phyloP scores from a whole-genome alignment of 2,329 filamentous ascomycete genomes.

The Ceratocystis cubensis region DNA sequence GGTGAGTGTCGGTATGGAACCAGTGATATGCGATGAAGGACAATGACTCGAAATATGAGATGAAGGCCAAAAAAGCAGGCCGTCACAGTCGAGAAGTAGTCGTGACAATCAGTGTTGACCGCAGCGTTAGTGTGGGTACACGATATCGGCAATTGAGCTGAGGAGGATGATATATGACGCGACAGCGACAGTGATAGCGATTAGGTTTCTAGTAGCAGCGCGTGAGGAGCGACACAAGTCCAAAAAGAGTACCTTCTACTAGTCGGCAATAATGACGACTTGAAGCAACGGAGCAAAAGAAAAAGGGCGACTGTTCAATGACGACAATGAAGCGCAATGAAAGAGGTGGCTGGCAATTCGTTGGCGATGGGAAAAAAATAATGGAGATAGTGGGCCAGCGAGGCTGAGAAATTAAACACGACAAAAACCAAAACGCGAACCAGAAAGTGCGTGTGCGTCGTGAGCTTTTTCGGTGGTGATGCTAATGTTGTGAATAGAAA shows the following conservation, averaged over 20 bases:
- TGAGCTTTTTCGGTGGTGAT: no score
- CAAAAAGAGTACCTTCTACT: not conserved
- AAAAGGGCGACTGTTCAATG: not conserved
- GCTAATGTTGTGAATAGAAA: not conserved
- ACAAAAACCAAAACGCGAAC: no score
- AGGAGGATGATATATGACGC: not conserved
- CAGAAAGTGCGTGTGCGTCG: not conserved
- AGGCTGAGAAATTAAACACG: no score
- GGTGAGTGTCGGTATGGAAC: not conserved
- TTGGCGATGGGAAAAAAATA: not conserved
- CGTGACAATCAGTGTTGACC: not conserved
- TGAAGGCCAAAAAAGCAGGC: not conserved
- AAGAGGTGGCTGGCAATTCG: not conserved
- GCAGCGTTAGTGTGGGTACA: not conserved
- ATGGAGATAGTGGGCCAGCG: no score
- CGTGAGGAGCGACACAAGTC: not conserved
- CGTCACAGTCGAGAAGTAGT: not conserved
- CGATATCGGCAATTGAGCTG: not conserved
- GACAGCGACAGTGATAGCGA: not conserved
- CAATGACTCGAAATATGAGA: not conserved
- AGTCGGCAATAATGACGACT: not conserved
- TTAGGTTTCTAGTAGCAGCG: not conserved
- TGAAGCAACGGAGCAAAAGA: not conserved
- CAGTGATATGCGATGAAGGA: not conserved
- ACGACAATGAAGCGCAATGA: not conserved